Evolutionary conservation across 495 filamentous ascomycete genomes (phyloP).

Genomic region (Neurospora sp.): DNA sequence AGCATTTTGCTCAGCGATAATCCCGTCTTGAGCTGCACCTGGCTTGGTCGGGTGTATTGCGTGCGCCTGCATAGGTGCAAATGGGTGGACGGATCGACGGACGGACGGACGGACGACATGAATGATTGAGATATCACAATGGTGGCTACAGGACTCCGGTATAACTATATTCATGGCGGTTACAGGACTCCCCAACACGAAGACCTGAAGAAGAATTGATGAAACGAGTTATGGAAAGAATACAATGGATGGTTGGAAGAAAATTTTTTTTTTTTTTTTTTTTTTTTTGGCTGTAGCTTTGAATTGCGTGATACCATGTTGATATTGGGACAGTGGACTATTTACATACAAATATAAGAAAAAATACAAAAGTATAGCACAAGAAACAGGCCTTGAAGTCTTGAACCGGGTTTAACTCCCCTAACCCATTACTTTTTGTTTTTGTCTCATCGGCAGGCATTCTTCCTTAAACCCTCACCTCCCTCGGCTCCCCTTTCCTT

Average conservation of each 20-base stretch:
- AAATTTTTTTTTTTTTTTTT: background rate
- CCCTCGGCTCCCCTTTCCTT: background rate
- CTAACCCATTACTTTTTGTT: background rate
- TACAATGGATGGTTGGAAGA: background rate
- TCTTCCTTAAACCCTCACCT: background rate
- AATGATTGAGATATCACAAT: background rate
- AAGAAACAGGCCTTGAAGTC: background rate
- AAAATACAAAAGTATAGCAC: background rate
- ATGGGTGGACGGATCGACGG: background rate
- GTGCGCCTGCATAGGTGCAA: background rate
- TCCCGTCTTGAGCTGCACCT: background rate
- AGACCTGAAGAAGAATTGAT: background rate
- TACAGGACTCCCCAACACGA: background rate
- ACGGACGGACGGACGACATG: background rate
- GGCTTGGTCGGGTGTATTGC: background rate
- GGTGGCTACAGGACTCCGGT: background rate
- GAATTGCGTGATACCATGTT: background rate
- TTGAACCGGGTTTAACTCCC: background rate
- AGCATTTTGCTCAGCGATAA: background rate
- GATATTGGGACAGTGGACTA: background rate
- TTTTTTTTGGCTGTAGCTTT: background rate
- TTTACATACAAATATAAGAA: background rate
- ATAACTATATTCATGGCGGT: background rate
- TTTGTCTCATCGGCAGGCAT: background rate
- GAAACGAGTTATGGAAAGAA: background rate